Evolutionary conservation across 1,284 basidiomycete species (phyloP).

Genomic region (Cutaneotrichosporon cutaneum): DNA sequence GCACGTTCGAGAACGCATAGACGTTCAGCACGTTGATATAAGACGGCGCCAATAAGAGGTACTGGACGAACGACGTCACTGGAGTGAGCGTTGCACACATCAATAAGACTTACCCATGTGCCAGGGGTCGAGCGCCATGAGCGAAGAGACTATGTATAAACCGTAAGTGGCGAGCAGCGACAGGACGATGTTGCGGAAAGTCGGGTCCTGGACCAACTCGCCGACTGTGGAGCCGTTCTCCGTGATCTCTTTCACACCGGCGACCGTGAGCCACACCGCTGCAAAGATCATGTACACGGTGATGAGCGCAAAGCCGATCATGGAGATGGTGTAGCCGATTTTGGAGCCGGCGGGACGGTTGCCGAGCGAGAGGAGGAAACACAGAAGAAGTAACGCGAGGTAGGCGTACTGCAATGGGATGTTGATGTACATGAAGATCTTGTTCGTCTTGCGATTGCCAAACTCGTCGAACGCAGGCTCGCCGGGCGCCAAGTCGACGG

Average conservation of each 20-base stretch:
- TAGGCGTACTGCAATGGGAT: slow-evolving; percentile 81
- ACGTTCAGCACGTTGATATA: slow-evolving; percentile 84
- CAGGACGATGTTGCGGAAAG: slow-evolving; percentile 66
- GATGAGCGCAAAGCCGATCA: slow-evolving; percentile 80
- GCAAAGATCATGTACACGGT: slow-evolving; percentile 79
- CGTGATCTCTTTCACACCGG: slow-evolving; percentile 65
- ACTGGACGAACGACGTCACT: slow-evolving; percentile 62
- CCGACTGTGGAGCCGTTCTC: slow-evolving; percentile 44
- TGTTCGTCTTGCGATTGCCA: slow-evolving; percentile 23
- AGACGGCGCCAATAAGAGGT: slow-evolving; percentile 70
- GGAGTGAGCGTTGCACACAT: neutral
- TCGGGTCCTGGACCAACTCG: slow-evolving; percentile 55
- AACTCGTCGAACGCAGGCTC: slow-evolving; percentile 35
- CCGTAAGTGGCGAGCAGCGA: slow-evolving; percentile 71
- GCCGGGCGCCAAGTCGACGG: neutral
- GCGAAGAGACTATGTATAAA: slow-evolving; percentile 71
- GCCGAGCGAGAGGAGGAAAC: slow-evolving; percentile 86
- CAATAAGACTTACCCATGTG: slow-evolving; percentile 35
- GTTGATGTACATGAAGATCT: slow-evolving; percentile 63
- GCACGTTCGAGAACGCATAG: slow-evolving; percentile 77
- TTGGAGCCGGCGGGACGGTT: slow-evolving; percentile 80
- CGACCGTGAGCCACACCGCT: slow-evolving; percentile 72
- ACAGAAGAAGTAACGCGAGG: slow-evolving; percentile 78
- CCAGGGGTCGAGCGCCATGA: slow-evolving; percentile 65
- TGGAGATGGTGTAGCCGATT: slow-evolving; percentile 73